These are phyloP conservation scores for Apiotrichum gracile DNA, from an alignment of 1,284 basidiomycete species.

Conservation along the genomic window DNA sequence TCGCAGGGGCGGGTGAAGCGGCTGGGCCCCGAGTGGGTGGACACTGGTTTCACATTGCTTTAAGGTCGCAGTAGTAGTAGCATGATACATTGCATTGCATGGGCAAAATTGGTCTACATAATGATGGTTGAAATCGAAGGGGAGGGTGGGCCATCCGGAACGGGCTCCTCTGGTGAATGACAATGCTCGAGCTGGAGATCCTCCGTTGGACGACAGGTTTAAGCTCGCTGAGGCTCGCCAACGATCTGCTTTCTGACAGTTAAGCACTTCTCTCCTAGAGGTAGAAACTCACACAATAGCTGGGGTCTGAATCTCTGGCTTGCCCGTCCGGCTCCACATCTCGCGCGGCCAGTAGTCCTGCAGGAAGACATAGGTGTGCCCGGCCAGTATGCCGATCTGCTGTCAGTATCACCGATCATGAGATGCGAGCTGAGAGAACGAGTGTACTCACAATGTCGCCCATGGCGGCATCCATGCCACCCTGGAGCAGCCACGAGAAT, in stretches of 20 bases:
- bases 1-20: slow-evolving; percentile 28
- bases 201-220: background rate
- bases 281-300: slow-evolving; percentile 55
- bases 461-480: slow-evolving; percentile 75
- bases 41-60: background rate
- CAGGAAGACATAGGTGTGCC: slow-evolving; percentile 87
- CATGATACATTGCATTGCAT: background rate
- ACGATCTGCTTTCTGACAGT: background rate
- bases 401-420: slow-evolving; percentile 7
- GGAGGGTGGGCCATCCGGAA: background rate
- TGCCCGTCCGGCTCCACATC: slow-evolving; percentile 52
- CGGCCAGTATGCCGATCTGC: slow-evolving; percentile 71
- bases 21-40: background rate
- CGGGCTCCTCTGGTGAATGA: background rate
- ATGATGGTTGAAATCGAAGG: background rate
- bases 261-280: background rate
- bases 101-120: background rate
- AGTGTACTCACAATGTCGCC: slow-evolving; percentile 68
- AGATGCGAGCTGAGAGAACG: background rate
- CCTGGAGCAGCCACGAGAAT: slow-evolving; percentile 82
- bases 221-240: background rate
- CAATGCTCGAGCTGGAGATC: background rate
- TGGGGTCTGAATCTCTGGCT: slow-evolving; percentile 65
- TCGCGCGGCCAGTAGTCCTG: slow-evolving; percentile 92
- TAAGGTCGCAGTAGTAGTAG: background rate